Evolutionary conservation across 2,329 filamentous ascomycete genomes (phyloP).

Genomic region (Colletotrichum costaricense): DNA sequence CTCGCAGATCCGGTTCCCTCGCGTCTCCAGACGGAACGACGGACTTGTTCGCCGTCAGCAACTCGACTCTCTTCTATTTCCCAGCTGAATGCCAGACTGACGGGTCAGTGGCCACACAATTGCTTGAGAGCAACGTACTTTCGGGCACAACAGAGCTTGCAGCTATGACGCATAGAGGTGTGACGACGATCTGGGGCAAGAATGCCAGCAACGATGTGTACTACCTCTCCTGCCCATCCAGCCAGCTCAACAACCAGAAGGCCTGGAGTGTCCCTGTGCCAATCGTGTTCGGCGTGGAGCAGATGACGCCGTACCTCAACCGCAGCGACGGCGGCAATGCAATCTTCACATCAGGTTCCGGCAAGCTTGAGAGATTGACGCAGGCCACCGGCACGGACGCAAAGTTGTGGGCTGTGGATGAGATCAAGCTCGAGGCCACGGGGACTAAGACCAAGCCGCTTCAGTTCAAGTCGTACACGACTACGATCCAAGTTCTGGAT

Average conservation of each 20-base stretch:
- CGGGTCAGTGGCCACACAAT: fast-evolving
- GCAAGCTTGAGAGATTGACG: background rate
- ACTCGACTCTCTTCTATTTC: background rate
- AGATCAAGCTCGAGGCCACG: background rate
- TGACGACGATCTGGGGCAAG: background rate
- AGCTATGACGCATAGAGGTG: background rate
- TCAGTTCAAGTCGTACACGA: background rate
- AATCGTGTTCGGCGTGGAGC: background rate
- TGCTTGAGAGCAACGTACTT: fast-evolving
- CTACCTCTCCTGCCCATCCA: background rate
- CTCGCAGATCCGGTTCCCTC: background rate
- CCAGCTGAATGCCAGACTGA: background rate
- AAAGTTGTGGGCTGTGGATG: background rate
- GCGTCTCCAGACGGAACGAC: background rate
- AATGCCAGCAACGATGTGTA: background rate
- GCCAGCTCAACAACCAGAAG: background rate
- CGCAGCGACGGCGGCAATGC: background rate
- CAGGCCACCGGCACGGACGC: background rate
- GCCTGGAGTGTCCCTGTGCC: background rate
- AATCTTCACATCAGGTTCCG: background rate
- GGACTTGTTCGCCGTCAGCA: background rate
- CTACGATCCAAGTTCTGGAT: background rate
- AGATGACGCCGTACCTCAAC: background rate
- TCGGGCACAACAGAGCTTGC: background rate
- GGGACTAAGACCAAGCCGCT: background rate